phyloP scores from a whole-genome alignment of 2,329 filamentous ascomycete species.

The Fusarium hostae region DNA sequence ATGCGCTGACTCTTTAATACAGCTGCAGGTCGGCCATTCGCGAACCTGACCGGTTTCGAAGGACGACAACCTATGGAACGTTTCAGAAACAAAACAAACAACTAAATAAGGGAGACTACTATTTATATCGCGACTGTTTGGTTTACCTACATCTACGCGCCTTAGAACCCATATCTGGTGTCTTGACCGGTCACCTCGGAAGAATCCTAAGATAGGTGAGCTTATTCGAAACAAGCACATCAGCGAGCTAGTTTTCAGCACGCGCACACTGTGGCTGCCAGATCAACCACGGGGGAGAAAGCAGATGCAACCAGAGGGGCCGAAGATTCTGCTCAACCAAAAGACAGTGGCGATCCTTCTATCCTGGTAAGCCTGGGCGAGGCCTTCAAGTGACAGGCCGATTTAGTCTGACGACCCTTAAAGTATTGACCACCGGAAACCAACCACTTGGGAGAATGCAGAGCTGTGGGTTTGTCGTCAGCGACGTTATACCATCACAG shows the following conservation, averaged over 20 bases:
- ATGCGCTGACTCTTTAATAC: conserved; percentile 10
- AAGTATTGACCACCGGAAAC: conserved; percentile 6
- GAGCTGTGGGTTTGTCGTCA: conserved; percentile 35
- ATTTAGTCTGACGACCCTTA: conserved; percentile 14
- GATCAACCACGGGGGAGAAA: neutral
- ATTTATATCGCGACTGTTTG: neutral
- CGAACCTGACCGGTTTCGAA: neutral
- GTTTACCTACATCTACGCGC: conserved; percentile 19
- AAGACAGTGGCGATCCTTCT: neutral
- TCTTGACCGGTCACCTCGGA: conserved; percentile 17
- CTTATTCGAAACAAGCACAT: conserved; percentile 31
- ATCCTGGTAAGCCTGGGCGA: neutral
- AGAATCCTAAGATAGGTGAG: conserved; percentile 20
- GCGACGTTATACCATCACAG: conserved; percentile 32
- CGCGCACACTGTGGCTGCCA: conserved; percentile 20
- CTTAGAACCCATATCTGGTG: neutral
- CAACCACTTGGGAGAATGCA: conserved; percentile 30
- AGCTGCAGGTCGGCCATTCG: neutral
- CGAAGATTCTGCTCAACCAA: neutral
- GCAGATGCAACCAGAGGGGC: neutral
- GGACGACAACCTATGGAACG: neutral
- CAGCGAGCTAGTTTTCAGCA: conserved; percentile 18
- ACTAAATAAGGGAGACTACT: neutral
- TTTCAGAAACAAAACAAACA: neutral
- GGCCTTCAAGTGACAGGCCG: conserved; percentile 18